Base-by-base conservation (phyloP, 2,329 filamentous ascomycete genomes). In the Lojkania enalia region DNA sequence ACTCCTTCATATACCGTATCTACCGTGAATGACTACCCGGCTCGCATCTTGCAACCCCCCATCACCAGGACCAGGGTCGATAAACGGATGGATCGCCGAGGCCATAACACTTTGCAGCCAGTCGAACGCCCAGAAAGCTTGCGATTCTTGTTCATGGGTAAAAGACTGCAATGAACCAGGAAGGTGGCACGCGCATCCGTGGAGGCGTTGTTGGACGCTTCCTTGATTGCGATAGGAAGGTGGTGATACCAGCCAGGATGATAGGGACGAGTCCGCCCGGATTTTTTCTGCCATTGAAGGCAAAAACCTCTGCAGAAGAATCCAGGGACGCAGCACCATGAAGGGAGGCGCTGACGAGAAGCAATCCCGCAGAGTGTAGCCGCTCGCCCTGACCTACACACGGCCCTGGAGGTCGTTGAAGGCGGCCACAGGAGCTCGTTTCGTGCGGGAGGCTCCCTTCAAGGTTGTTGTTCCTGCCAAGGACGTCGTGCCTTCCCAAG, bases 401-500 rank as follows among this genome's bases (percentile, higher is more conserved):
- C n/a, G n/a, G n/a, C n/a, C n/a, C n/a, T n/a, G n/a, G n/a, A n/a
- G n/a, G n/a, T n/a, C n/a, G n/a, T n/a, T n/a, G n/a, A n/a, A n/a
- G n/a, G n/a, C n/a, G n/a, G n/a, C n/a, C n/a, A n/a, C n/a, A n/a
- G n/a, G n/a, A n/a, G n/a, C n/a, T n/a, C n/a, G n/a, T n/a, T n/a
- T n/a, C n/a, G n/a, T n/a, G n/a, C n/a, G 30, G 38, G 21, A 25
- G 7, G 38, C 38, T 31, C 5, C 18, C 25, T 14, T 18, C 31
- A 16, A 16, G 31, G 5, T 25, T 9, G 5, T 16, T 15, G 36
- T 39, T 5, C 36, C 36, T 39, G 21, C 19, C 19, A 39, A 25
- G 19, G 36, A 21, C 12, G 29, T 39, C 13, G 36, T 29, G 36
- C 45, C 52, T 55, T 39, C 52, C 49, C 48, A n/a, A 42, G 35